Percentiles rank a stretch among this genome's conserved stretches.
phyloP scores from a whole-genome alignment of 306 rosid genomes.

The Vicia sativa region DNA sequence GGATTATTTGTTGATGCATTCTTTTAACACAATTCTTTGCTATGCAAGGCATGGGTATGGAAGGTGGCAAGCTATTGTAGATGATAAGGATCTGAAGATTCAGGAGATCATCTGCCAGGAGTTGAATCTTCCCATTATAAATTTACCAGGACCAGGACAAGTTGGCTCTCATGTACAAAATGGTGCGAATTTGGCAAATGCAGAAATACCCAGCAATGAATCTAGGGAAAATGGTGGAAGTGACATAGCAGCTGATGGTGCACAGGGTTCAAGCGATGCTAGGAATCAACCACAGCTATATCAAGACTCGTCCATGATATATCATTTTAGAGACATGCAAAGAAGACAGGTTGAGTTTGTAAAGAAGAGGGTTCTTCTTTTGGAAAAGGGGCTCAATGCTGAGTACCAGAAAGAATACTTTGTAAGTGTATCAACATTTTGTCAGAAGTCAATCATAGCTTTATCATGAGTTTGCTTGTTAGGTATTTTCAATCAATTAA shows the following conservation, averaged over 20 bases:
- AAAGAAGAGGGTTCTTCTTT: conserved; percentile 93
- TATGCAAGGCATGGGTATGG: conserved; percentile 90
- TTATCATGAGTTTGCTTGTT: conserved; percentile 25
- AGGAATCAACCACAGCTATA: conserved; percentile 58
- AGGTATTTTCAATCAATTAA: conserved; percentile 11
- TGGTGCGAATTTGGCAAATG: conserved; percentile 51
- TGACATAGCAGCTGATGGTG: conserved; percentile 56
- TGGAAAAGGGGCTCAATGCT: conserved; percentile 92
- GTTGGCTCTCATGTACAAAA: conserved; percentile 62
- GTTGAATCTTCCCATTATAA: conserved; percentile 86
- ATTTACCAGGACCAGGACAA: conserved; percentile 72
- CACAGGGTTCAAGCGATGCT: conserved; percentile 63
- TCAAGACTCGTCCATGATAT: conserved; percentile 66
- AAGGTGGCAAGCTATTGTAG: conserved; percentile 98
- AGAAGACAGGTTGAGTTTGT: conserved; percentile 92
- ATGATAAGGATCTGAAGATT: conserved; percentile 87
- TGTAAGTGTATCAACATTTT: conserved; percentile 54
- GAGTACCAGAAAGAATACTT: conserved; percentile 87
- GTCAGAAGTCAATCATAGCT: conserved; percentile 21
- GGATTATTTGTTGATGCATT: conserved; percentile 26
- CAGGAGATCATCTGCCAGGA: conserved; percentile 92
- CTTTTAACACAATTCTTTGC: conserved; percentile 30
- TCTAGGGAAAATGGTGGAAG: conserved; percentile 72
- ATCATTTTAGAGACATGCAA: conserved; percentile 94
- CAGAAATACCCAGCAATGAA: conserved; percentile 56